phyloP scores from a whole-genome alignment of 2,329 filamentous ascomycete species.

The Madurella mycetomatis region DNA sequence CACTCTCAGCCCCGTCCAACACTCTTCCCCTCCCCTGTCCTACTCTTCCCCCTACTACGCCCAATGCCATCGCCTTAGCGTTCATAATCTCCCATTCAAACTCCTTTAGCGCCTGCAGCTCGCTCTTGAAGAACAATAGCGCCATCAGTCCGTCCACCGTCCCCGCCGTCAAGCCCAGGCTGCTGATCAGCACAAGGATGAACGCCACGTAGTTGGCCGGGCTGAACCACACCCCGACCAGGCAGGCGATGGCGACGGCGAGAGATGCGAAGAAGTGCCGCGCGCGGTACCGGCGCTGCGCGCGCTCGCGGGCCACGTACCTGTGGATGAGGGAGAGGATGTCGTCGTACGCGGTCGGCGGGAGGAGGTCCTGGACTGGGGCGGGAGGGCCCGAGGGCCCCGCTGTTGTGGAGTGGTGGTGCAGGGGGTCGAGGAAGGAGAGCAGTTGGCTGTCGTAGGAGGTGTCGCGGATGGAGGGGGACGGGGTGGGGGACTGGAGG shows the following conservation, averaged over 20 bases:
- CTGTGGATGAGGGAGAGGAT: constrained; percentile 66
- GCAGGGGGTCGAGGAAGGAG: constrained; percentile 24
- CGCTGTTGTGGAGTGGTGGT: constrained; percentile 15
- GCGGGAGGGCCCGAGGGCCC: no score
- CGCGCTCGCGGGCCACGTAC: constrained; percentile 67
- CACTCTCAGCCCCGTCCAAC: background rate
- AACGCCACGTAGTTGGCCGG: constrained; percentile 74
- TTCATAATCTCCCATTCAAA: constrained; percentile 90
- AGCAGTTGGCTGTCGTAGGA: constrained; percentile 21
- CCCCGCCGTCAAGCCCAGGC: constrained; percentile 70
- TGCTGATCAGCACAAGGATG: constrained; percentile 72
- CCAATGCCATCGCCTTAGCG: constrained; percentile 42
- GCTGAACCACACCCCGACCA: constrained; percentile 82
- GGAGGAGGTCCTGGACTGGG: constrained; percentile 14
- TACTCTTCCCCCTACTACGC: background rate
- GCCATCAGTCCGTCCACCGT: constrained; percentile 82
- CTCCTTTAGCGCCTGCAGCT: constrained; percentile 78
- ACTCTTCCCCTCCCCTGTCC: background rate
- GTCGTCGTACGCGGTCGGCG: constrained; percentile 47
- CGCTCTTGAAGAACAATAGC: constrained; percentile 78
- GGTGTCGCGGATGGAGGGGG: constrained; percentile 15
- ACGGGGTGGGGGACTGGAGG: constrained; percentile 36
- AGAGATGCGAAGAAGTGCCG: constrained; percentile 69
- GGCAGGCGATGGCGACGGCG: constrained; percentile 64
- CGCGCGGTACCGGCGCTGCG: constrained; percentile 67